Base-by-base conservation (phyloP, 2,329 filamentous ascomycete genomes). In the Dactylellina parvicollis region DNA sequence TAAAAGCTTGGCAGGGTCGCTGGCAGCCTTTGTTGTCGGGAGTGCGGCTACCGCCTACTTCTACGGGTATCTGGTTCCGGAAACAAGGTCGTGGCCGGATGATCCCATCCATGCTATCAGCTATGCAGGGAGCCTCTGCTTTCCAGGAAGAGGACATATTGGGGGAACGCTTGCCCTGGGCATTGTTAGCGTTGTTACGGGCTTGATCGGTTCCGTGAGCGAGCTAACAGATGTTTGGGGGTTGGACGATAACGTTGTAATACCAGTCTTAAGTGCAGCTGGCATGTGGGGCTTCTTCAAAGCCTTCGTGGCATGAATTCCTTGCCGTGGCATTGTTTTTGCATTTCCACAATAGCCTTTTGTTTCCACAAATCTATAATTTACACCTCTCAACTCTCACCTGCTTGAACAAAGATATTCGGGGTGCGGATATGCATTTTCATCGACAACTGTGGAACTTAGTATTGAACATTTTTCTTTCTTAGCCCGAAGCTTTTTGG, bases 221-320 rank as follows among this genome's bases (percentile, higher is more conserved):
- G 95, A 99, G 82, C 90, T 94, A 14, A 85, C 96, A 47, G 92
- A 99, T 82, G 79, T 98, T 0, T 97, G 92, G 80, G 92, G 92
- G 50, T 93, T 92, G 90, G 95, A 99, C 79, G 95, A 99, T 82
- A 99, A 99, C 81, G 84, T 99, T 77, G 98, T 94, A 54, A 99
- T 99, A 80, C 95, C 95, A 1, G 88, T 96, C 24, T 84, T 99
- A 54, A 96, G 92, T 79, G 92, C 93, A 22, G 82, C 92, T 47
- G 93, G 93, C 4, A 88, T 99, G 74, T 96, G 91, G 89, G 90
- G 90, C 0, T 97, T 99, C 80, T 85, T 98, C 78, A 96, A 91
- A 82, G 81, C 92, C 52, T 97, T 97, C 84, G 89, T 52, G 34
- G 26, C 24, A 22, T 70, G 56, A 52, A 22, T n/a, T 3, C 14